Evolutionary conservation across 768 basidiomycete genomes (phyloP).

Genomic region (Suillus americanus): DNA sequence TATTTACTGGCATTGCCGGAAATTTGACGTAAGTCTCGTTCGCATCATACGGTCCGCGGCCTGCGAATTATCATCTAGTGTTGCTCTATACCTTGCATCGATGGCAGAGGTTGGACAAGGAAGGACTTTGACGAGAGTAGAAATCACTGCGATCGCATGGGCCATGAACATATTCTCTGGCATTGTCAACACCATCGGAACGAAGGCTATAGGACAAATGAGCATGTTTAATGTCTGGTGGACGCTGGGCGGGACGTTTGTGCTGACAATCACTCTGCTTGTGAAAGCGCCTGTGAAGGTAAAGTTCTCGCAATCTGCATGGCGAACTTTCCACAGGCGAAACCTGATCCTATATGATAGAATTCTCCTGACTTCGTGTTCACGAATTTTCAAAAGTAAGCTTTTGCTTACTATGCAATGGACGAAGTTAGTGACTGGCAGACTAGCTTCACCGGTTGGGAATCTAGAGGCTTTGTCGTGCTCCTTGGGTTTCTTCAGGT

Average conservation of each 20-base stretch:
- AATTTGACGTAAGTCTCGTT: slow-evolving; percentile 43
- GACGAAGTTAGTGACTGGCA: not conserved
- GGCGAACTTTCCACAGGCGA: slow-evolving; percentile 15
- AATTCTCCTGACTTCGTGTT: slow-evolving; percentile 55
- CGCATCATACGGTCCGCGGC: not conserved
- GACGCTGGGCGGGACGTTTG: slow-evolving; percentile 58
- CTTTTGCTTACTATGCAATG: not conserved
- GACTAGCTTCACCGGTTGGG: slow-evolving; percentile 55
- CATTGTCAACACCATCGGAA: slow-evolving; percentile 55
- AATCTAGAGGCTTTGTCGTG: slow-evolving; percentile 53
- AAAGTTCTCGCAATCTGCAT: slow-evolving; percentile 12
- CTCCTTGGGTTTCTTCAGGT: slow-evolving; percentile 47
- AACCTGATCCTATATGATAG: slow-evolving; percentile 25
- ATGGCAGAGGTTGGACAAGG: slow-evolving; percentile 49
- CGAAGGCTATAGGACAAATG: slow-evolving; percentile 55
- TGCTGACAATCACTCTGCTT: slow-evolving; percentile 53
- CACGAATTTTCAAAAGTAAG: slow-evolving; percentile 55
- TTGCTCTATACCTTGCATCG: slow-evolving; percentile 54
- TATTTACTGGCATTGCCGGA: slow-evolving; percentile 58
- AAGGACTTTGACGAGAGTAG: slow-evolving; percentile 44
- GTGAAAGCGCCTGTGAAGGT: slow-evolving; percentile 57
- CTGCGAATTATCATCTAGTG: slow-evolving; percentile 26
- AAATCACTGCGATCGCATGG: slow-evolving; percentile 57
- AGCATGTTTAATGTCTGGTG: slow-evolving; percentile 59
- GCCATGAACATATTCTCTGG: slow-evolving; percentile 56